A percentile compares a stretch with the other conserved stretches of the same genome.
Evolutionary conservation across 176 grass and related monocot species (phyloP).

Genomic region (Phyllostachys edulis): DNA sequence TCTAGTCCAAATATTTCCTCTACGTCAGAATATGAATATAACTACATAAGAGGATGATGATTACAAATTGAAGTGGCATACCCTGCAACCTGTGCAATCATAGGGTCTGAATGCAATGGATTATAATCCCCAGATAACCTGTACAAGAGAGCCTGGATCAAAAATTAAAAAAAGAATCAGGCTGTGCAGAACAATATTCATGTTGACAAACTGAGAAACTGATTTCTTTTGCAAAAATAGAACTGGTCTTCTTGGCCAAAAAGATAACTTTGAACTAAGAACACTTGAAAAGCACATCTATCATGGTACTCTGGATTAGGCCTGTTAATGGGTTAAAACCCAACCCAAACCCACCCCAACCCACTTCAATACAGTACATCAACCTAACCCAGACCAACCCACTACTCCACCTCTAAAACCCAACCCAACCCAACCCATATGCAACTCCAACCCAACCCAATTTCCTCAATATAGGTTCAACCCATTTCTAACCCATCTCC

Average conservation of each 20-base stretch:
- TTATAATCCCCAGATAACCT: conserved; percentile 94
- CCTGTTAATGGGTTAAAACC: too few species aligned
- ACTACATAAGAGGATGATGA: background rate
- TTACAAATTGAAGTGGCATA: conserved; percentile 35
- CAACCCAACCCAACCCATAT: too few species aligned
- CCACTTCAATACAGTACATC: too few species aligned
- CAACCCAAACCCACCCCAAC: too few species aligned
- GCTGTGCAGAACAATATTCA: conserved; percentile 14
- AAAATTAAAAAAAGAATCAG: conserved; percentile 7
- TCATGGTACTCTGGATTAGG: background rate
- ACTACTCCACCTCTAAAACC: too few species aligned
- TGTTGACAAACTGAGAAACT: background rate
- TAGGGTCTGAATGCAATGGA: conserved; percentile 93
- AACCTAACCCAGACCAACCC: too few species aligned
- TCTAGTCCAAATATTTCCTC: background rate
- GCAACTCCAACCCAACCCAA: too few species aligned
- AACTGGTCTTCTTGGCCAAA: background rate
- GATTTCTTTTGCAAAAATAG: conserved; percentile 1
- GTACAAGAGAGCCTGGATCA: conserved; percentile 73
- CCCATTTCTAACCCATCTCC: too few species aligned
- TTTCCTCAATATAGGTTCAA: too few species aligned
- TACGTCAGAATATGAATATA: background rate
- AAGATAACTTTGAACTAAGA: background rate
- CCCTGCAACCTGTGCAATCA: conserved; percentile 76
- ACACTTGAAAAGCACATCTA: background rate